Evolutionary conservation across 257 asterid genomes (phyloP).

Genomic region (Thymus quinquecostatus): DNA sequence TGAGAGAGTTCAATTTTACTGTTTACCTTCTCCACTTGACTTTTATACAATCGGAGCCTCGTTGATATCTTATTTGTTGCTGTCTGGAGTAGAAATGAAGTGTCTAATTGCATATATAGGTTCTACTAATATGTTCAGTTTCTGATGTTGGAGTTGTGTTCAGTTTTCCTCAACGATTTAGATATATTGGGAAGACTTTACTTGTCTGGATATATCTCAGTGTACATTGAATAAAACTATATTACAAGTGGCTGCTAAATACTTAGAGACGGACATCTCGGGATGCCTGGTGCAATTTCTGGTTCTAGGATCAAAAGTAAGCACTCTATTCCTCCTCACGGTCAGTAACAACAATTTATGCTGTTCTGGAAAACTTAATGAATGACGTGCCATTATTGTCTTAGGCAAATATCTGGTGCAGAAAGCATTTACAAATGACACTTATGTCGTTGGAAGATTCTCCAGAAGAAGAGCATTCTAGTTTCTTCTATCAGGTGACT

Average conservation of each 20-base stretch:
- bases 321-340: slow-evolving; percentile 16
- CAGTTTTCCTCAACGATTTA: slow-evolving; percentile 53
- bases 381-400: slow-evolving; percentile 13
- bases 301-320: slow-evolving; percentile 71
- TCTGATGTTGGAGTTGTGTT: slow-evolving; percentile 23
- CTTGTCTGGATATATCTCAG: slow-evolving; percentile 91
- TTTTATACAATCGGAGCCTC: background rate
- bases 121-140: background rate
- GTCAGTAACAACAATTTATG: slow-evolving; percentile 15
- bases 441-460: slow-evolving; percentile 88
- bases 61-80: background rate
- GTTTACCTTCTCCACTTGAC: background rate
- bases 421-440: slow-evolving; percentile 93
- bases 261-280: slow-evolving; percentile 61
- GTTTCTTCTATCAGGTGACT: slow-evolving; percentile 80
- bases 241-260: slow-evolving; percentile 69
- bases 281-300: slow-evolving; percentile 66
- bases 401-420: slow-evolving; percentile 84
- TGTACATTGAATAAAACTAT: slow-evolving; percentile 80
- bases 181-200: slow-evolving; percentile 90
- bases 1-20: background rate
- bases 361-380: slow-evolving; percentile 11
- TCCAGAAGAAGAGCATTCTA: slow-evolving; percentile 86
- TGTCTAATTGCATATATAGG: background rate
- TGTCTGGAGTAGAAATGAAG: background rate